Base-by-base conservation (phyloP, 768 basidiomycete genomes). In the Pluteus cervinus region DNA sequence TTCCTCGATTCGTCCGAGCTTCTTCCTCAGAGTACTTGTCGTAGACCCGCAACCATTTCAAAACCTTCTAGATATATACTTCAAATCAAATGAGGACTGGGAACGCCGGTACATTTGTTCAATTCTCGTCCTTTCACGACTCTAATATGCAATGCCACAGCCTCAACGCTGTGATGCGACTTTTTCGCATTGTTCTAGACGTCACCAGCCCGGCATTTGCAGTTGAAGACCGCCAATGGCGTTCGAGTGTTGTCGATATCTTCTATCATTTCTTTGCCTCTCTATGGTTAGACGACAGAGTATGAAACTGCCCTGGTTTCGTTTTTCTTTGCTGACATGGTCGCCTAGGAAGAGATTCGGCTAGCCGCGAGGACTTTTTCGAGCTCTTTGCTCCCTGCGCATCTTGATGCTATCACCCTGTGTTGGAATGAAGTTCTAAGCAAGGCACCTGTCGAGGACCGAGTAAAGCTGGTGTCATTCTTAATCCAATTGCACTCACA, bases 151-250 rank as follows among this genome's bases (percentile, higher is more conserved):
- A 25, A 22, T 35, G 5, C 18, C 21, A 10, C 34, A 83, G 83
- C 18, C 57, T 83, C 6, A 56, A 67, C 20, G 69, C 72, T 8
- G 59, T 75, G 16, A 66, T 64, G 16, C 73, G 72, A 4, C 53
- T 85, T 10, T 86, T 85, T 54, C 72, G 73, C 17, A 69, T 87
- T 37, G 58, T 85, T 15, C 56, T 81, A 23, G 83, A 86, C 46
- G 66, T 81, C 6, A 81, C 72, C 7, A 80, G 71, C 43, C 75
- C 79, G 0, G 64, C 68, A 0, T 81, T 85, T 49, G 52, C 58
- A 23, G 66, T 82, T 3, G 79, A 81, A 43, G 79, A 72, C 37
- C 66, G 77, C 11, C 79, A 82, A 51, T 86, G 83, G 82, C 68
- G 75, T 12, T 69, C 76, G 2, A 76, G 70, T 37, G 66, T 85